Conservation (phyloP, 495 filamentous ascomycete species). For the Diplogelasinospora grovesii region DNA sequence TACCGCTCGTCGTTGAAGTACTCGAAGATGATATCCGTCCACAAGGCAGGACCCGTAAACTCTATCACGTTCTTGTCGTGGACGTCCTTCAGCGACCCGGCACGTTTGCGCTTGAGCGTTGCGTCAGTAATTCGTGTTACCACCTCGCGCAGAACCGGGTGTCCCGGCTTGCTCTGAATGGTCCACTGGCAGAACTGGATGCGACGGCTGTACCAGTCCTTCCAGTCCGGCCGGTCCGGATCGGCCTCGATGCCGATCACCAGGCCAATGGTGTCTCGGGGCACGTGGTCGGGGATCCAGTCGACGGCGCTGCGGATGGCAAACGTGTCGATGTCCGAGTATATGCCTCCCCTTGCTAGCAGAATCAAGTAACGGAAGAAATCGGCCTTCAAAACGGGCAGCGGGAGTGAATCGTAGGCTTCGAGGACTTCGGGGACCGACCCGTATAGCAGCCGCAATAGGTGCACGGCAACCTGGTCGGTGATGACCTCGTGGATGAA, state of each 20-base stretch:
- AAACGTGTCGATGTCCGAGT: slow-evolving; percentile 91
- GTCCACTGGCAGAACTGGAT: slow-evolving; percentile 99
- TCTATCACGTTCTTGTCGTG: slow-evolving; percentile 82
- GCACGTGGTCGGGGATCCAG: slow-evolving; percentile 78
- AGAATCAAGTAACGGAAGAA: slow-evolving; percentile 97
- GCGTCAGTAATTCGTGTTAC: slow-evolving; percentile 79
- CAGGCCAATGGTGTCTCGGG: slow-evolving; percentile 69
- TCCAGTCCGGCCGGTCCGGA: slow-evolving; percentile 87
- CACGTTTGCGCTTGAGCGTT: slow-evolving; percentile 67
- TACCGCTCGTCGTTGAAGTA: slow-evolving; percentile 91
- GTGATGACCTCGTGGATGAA: slow-evolving; percentile 96
- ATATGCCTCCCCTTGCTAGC: slow-evolving; percentile 88
- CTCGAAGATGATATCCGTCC: slow-evolving; percentile 87
- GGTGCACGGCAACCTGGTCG: slow-evolving; percentile 73
- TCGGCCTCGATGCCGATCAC: slow-evolving; percentile 95
- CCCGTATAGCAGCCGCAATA: slow-evolving; percentile 80
- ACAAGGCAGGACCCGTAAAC: slow-evolving; percentile 89
- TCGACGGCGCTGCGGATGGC: slow-evolving; percentile 76
- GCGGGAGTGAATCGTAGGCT: slow-evolving; percentile 76
- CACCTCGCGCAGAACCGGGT: slow-evolving; percentile 83
- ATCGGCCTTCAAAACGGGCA: slow-evolving; percentile 90
- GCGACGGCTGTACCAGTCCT: slow-evolving; percentile 88
- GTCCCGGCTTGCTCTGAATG: slow-evolving; percentile 90
- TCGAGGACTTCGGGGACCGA: slow-evolving; percentile 87
- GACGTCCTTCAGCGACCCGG: slow-evolving; percentile 55